Evolutionary conservation across 2,329 filamentous ascomycete genomes (phyloP), one percentile per base, ranked within the genome.

Genomic region (Venturia pyrina): DNA sequence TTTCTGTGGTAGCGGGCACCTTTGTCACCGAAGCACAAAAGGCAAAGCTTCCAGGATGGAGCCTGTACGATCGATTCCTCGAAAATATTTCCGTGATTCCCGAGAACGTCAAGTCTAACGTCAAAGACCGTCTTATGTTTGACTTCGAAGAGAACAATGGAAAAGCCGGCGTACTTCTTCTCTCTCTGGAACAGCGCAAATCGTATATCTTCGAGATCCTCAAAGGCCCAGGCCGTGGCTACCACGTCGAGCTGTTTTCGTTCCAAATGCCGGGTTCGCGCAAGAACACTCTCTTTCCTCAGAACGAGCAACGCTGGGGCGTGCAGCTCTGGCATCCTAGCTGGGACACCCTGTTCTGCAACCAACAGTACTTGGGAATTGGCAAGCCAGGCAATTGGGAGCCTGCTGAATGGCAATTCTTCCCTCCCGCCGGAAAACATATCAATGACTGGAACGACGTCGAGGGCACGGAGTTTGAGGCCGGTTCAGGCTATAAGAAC

Each of bases 331-430:
- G 24, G n/a, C 59, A 66, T 37, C 56, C 43, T 37, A 37, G 40
- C 17, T 66, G 64, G 64, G 57, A 48, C 57, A 43, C 28, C 7
- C 37, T 62, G 8, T 63, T 66, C 32, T 24, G 24, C 21, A 3
- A 64, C 13, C 65, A 66, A 19, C 32, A 40, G 15, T 13, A 34
- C 19, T 32, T 66, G 56, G 57, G 28, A n/a, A 64, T 66, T 2
- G 64, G 40, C 11, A 48, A 32, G 43, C 28, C 17, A 24, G 60
- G 57, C 24, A 34, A n/a, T 7, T 66, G 64, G 64, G 28, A 34
- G 57, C 57, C 64, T 17, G 53, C 37, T 13, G 64, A 66, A 43
- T 56, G 46, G 56, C 57, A 66, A 21, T 66, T 66, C 64, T 66
- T 66, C 43, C 48, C 48, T 5, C 53, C 53, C 7, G 28, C 28